A percentile compares a stretch with the other conserved stretches of the same genome.
Evolutionary conservation across 495 filamentous ascomycete genomes (phyloP).

Genomic region (Penicillium antarcticum): DNA sequence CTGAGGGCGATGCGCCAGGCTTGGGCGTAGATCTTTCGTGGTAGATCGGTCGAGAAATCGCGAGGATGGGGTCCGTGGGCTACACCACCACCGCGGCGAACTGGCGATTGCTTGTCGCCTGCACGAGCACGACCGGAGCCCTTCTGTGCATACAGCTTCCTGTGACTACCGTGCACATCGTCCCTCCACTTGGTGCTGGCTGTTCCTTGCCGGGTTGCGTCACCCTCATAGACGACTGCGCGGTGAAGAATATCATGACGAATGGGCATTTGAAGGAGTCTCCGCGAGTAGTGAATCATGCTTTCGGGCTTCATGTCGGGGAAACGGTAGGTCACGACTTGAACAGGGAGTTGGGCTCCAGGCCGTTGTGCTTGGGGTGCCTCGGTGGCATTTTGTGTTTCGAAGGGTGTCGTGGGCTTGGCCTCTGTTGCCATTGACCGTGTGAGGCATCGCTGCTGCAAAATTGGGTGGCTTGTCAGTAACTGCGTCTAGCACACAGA

Average conservation of each 20-base stretch:
- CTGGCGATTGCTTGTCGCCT: conserved; percentile 78
- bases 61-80: conserved; percentile 81
- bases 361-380: background rate
- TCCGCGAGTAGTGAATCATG: conserved; percentile 73
- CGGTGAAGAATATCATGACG: conserved; percentile 91
- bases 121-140: conserved; percentile 75
- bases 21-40: conserved; percentile 88
- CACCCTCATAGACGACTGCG: conserved; percentile 89
- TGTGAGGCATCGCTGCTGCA: conserved; percentile 51
- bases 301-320: conserved; percentile 81
- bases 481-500: conserved; percentile 1
- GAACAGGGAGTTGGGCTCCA: conserved; percentile 46
- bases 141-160: conserved; percentile 82
- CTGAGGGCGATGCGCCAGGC: conserved; percentile 94
- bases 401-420: conserved; percentile 6
- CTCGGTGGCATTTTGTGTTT: background rate
- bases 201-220: conserved; percentile 81
- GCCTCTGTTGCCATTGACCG: conserved; percentile 81
- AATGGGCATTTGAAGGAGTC: conserved; percentile 80
- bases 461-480: conserved; percentile 11
- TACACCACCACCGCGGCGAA: conserved; percentile 82
- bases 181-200: conserved; percentile 79
- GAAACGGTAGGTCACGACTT: conserved; percentile 84
- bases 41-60: conserved; percentile 82
- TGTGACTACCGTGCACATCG: conserved; percentile 77